Percentiles rank a stretch among this genome's conserved stretches.
phyloP scores from a whole-genome alignment of 768 basidiomycete species.

The Mycena metata region DNA sequence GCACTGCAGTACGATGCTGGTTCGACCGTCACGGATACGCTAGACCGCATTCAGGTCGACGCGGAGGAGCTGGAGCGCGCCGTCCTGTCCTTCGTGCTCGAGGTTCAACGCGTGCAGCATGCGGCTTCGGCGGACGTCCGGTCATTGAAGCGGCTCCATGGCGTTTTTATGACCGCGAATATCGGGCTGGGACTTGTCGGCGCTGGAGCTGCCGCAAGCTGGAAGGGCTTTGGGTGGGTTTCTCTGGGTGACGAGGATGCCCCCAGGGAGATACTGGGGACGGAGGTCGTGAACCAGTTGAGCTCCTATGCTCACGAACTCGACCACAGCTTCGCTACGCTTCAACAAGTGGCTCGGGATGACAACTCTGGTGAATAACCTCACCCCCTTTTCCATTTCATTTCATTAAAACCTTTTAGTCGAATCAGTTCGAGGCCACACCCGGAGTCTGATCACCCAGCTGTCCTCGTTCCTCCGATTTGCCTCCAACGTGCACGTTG shows the following conservation, averaged over 20 bases:
- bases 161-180: slow-evolving; percentile 70
- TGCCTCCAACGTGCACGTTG: slow-evolving; percentile 81
- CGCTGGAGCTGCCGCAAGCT: slow-evolving; percentile 79
- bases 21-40: slow-evolving; percentile 70
- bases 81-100: slow-evolving; percentile 74
- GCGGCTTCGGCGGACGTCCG: slow-evolving; percentile 46
- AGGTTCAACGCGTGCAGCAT: slow-evolving; percentile 74
- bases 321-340: slow-evolving; percentile 62
- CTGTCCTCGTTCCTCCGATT: slow-evolving; percentile 71
- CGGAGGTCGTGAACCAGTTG: slow-evolving; percentile 69
- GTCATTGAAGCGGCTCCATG: slow-evolving; percentile 69
- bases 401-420: slow-evolving; percentile 44
- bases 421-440: slow-evolving; percentile 57
- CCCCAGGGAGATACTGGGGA: slow-evolving; percentile 62
- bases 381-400: slow-evolving; percentile 6
- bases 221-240: slow-evolving; percentile 91
- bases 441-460: slow-evolving; percentile 66
- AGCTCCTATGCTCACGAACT: slow-evolving; percentile 60
- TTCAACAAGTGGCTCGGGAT: slow-evolving; percentile 50
- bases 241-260: slow-evolving; percentile 63
- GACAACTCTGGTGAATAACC: slow-evolving; percentile 55
- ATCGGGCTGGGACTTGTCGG: slow-evolving; percentile 86
- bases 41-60: slow-evolving; percentile 80
- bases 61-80: slow-evolving; percentile 83
- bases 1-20: slow-evolving; percentile 88